Conservation (phyloP, 768 basidiomycete species). For the Exidia glandulosa region DNA sequence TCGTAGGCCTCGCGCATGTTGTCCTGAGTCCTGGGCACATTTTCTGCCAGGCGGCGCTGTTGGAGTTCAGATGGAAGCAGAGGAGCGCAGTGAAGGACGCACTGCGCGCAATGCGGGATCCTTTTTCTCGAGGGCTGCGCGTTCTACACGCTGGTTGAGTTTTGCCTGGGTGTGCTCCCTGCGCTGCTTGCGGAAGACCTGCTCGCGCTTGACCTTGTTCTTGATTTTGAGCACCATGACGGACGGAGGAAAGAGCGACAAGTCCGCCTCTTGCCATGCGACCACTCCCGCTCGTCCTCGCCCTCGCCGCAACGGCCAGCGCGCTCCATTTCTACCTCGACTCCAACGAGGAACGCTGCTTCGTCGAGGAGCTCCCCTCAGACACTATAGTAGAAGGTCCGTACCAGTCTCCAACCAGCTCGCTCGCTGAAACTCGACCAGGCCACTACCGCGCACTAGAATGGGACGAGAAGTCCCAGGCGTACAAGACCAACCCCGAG, state of each 20-base stretch:
- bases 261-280: background rate
- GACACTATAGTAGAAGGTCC: conserved; percentile 92
- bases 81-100: background rate
- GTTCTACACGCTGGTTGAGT: conserved; percentile 66
- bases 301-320: conserved; percentile 35
- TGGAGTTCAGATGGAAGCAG: background rate
- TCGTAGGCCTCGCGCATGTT: conserved; percentile 66
- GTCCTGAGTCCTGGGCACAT: conserved; percentile 86
- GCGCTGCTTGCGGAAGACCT: conserved; percentile 60
- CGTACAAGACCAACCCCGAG: conserved; percentile 58
- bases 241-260: background rate
- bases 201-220: conserved; percentile 83
- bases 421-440: conserved; percentile 18
- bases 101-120: conserved; percentile 63
- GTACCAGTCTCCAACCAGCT: conserved; percentile 11
- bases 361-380: conserved; percentile 89
- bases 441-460: conserved; percentile 90
- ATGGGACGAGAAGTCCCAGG: conserved; percentile 66
- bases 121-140: conserved; percentile 62
- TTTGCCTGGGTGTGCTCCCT: conserved; percentile 71
- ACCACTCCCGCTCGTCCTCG: conserved; percentile 17
- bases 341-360: conserved; percentile 86
- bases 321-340: conserved; percentile 97
- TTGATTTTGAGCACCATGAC: conserved; percentile 34
- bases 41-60: conserved; percentile 73